Evolutionary conservation across 371 early-diverging fungal species (phyloP), one percentile per base, ranked within the genome.

Genomic region (Syncephalastrum sp.): DNA sequence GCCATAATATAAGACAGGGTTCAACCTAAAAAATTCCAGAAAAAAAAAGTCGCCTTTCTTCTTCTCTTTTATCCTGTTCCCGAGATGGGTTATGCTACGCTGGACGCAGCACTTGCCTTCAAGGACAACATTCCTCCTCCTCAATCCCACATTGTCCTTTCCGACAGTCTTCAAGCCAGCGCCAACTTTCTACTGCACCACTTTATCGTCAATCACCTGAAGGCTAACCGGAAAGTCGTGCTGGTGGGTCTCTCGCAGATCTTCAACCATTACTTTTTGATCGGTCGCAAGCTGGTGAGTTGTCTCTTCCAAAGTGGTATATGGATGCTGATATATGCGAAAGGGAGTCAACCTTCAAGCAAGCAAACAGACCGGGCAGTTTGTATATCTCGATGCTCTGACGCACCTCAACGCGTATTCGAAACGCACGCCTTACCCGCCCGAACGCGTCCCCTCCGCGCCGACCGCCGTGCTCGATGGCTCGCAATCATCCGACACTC

Each of bases 141-240:
- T 12, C 71, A 77, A 41, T 56, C 71, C 38, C 77, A 78, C 19
- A 70, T 88, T 19, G 72, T 83, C 21, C 77, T 90, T 38, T 82
- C 86, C 14, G 90, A 90, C 58, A 82, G 82, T 8, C 64, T 86
- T n/a, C 74, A 74, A 13, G 76, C 88, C 19, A 83, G 83, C 49
- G 90, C 79, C 24, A 80, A 84, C 61, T 90, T 88, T 67, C 65
- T 90, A 41, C 49, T 90, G 25, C 86, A 90, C 51, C 88, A 88
- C 62, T 88, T 90, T 64, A 67, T 88, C 33, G 75, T 73, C 21
- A 84, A 86, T 61, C 86, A 85, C 21, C 54, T 90, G 12, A 83
- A 86, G 57, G 73, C 73, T 1, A 75, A 79, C 57, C 77, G 75
- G 15, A 70, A 65, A 45, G 87, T 86, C 13, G 70, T 87, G 15